Evolutionary conservation across 2,329 filamentous ascomycete genomes (phyloP).

Genomic region (Lasiodiplodia gonubiensis): DNA sequence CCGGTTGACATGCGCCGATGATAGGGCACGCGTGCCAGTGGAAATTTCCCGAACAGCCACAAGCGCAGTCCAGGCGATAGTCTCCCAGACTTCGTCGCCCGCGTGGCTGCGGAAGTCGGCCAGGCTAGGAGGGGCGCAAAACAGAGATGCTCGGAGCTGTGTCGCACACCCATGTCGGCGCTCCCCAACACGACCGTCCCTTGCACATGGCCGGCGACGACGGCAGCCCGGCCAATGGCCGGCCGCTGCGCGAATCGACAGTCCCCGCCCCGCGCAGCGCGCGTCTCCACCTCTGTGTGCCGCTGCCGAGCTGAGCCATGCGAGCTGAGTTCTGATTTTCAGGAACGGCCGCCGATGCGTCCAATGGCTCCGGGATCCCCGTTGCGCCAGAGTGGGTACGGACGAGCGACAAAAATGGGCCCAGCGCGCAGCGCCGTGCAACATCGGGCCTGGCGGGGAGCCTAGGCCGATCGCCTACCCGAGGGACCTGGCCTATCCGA

Average conservation of each 20-base stretch:
- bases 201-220: slow-evolving; percentile 8
- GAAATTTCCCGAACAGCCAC: slow-evolving; percentile 20
- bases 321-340: slow-evolving; percentile 22
- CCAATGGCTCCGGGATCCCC: slow-evolving; percentile 20
- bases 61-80: slow-evolving; percentile 1
- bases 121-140: not conserved
- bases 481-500: slow-evolving; percentile 1
- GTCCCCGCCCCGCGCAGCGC: slow-evolving; percentile 8
- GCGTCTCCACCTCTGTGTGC: slow-evolving; percentile 14
- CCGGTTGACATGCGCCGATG: not conserved
- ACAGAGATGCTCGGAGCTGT: not conserved
- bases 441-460: slow-evolving; percentile 9
- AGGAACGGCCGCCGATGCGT: slow-evolving; percentile 24
- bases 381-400: slow-evolving; percentile 25
- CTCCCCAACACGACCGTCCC: slow-evolving; percentile 9
- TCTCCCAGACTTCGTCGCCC: not conserved
- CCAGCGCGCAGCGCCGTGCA: slow-evolving; percentile 12
- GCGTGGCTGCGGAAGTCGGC: not conserved
- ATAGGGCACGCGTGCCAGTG: not conserved
- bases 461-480: slow-evolving; percentile 9
- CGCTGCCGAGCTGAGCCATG: slow-evolving; percentile 15
- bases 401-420: slow-evolving; percentile 8
- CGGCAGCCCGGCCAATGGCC: slow-evolving; percentile 9
- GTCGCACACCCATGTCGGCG: slow-evolving; percentile 5
- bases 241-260: slow-evolving; percentile 7